Evolutionary conservation across 140 eudicot genomes (phyloP), one percentile per base, ranked within the genome.

Genomic region (Erigeron philadelphicus): DNA sequence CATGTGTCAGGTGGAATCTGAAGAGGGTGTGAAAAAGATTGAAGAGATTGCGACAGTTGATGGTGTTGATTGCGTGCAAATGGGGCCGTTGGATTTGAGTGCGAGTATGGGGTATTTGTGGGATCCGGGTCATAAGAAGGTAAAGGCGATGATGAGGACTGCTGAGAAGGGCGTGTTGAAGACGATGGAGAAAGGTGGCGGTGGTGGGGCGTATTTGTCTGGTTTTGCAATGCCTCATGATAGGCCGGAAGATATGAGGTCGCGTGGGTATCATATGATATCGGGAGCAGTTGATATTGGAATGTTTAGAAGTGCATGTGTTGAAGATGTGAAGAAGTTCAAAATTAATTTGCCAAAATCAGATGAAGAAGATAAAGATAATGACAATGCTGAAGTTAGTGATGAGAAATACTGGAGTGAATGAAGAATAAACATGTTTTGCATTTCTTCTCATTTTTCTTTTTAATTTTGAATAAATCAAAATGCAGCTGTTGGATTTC

Each of bases 71-170:
- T 86, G 98, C 49, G 74, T 92, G 10, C 96, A 92, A 48, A 92
- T 88, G 98, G 98, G 98, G 3, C 98, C 96, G 61, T 76, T 86
- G 86, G 98, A 92, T 88, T 61, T 92, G 88, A 88, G 96, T 8
- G 98, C 98, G 0, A 88, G 89, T 55, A 80, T 92, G 92, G 98
- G 98, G 75, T 92, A 88, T 42, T 61, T 88, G 79, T 92, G 98
- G 98, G 98, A 88, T 65, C 96, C 96, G 0, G 98, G 98, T 60
- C 64, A 92, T 70, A 86, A 88, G 96, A 92, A 88, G 63, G 98
- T 92, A 75, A 92, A 69, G 81, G 92, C 83, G 75, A 67, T 76
- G 78, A 7, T 92, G 82, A 69, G 75, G 70, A 67, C 64, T 9
- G 95, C 92, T 11, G 96, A 88, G 88, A 86, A 86, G 61, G 90